A percentile compares a stretch with the other conserved stretches of the same genome.
Evolutionary conservation across 176 grass and related monocot species (phyloP).

Genomic region (Otatea glauca): DNA sequence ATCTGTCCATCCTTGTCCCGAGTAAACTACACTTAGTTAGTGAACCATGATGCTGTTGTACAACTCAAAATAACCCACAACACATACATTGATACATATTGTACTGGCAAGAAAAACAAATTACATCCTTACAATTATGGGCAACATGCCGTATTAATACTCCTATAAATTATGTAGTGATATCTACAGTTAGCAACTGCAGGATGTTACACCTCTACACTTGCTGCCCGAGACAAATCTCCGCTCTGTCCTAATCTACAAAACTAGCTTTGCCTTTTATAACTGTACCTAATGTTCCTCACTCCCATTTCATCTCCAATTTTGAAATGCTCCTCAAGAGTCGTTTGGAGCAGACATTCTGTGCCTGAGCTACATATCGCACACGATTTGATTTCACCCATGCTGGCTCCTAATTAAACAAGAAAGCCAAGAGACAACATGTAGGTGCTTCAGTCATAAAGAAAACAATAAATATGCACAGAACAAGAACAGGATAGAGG

Average conservation of each 20-base stretch:
- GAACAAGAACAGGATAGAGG: constrained; percentile 27
- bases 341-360: constrained; percentile 78
- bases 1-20: background rate
- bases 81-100: constrained; percentile 12
- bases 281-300: constrained; percentile 39
- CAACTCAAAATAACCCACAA: background rate
- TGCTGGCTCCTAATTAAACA: constrained; percentile 71
- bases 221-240: background rate
- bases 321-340: constrained; percentile 74
- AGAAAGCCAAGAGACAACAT: constrained; percentile 37
- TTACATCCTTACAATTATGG: background rate
- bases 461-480: constrained; percentile 18
- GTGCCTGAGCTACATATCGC: constrained; percentile 75
- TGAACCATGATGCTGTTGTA: background rate
- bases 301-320: constrained; percentile 59
- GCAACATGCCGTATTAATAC: constrained; percentile 5
- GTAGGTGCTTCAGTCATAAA: background rate
- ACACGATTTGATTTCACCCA: constrained; percentile 89
- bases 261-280: constrained; percentile 50
- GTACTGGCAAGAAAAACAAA: background rate
- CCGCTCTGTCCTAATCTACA: constrained; percentile 54
- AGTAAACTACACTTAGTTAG: background rate
- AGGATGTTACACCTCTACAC: constrained; percentile 23
- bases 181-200: constrained; percentile 40
- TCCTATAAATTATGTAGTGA: background rate